phyloP scores from a whole-genome alignment of 2,329 filamentous ascomycete species.

The Dactylellina cionopaga region DNA sequence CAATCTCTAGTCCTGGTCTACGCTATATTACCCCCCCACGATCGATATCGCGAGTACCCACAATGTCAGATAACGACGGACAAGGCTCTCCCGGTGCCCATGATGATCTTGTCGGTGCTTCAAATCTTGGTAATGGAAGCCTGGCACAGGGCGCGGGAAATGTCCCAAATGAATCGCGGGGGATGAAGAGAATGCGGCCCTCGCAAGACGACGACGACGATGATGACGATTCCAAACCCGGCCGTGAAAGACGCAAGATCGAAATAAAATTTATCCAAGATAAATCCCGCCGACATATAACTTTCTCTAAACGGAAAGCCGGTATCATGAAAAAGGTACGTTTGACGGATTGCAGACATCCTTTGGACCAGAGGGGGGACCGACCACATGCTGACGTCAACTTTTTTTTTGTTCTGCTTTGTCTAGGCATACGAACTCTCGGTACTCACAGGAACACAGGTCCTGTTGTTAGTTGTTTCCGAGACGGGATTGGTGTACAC shows the following conservation, averaged over 20 bases:
- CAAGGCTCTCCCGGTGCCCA: conserved; percentile 65
- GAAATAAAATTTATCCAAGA: conserved; percentile 99
- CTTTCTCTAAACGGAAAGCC: conserved; percentile 99
- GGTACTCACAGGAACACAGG: conserved; percentile 96
- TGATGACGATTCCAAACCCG: conserved; percentile 96
- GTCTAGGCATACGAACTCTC: conserved; percentile 92
- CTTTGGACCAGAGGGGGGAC: background rate
- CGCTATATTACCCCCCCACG: no score
- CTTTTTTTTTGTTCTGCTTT: background rate
- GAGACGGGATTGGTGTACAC: conserved; percentile 98
- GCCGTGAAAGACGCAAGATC: conserved; percentile 98
- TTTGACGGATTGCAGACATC: conserved; percentile 4
- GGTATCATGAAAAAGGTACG: conserved; percentile 99
- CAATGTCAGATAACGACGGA: conserved; percentile 66
- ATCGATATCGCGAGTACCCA: background rate
- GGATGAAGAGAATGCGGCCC: conserved; percentile 87
- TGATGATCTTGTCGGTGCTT: conserved; percentile 65
- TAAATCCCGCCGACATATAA: conserved; percentile 99
- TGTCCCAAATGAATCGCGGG: conserved; percentile 74
- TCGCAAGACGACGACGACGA: conserved; percentile 91
- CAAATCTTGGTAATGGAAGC: conserved; percentile 75
- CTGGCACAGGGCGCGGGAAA: conserved; percentile 55
- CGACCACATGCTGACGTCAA: conserved; percentile 24
- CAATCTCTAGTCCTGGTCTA: no score
- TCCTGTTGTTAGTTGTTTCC: conserved; percentile 93